These are phyloP conservation scores for Aleurites moluccanus DNA, from an alignment of 441 rosid genomes.

Conservation along the genomic window DNA sequence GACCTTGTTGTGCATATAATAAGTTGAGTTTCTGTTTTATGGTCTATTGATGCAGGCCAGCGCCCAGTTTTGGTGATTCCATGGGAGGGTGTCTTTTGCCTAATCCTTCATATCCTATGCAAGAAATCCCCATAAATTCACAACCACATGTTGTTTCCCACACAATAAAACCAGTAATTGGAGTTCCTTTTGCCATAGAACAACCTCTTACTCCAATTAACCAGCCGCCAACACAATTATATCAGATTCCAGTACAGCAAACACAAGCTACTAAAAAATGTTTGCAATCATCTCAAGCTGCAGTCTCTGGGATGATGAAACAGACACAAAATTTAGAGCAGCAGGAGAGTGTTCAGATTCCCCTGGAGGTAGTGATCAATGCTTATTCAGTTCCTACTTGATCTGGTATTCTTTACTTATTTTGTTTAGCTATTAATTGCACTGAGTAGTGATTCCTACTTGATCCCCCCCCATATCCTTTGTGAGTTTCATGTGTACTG, in stretches of 20 bases:
- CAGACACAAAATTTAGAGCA: conserved; percentile 43
- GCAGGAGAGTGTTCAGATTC: conserved; percentile 37
- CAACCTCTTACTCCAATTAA: conserved; percentile 41
- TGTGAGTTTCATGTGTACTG: neutral
- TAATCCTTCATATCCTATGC: conserved; percentile 49
- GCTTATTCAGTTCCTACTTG: neutral
- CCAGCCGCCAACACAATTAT: conserved; percentile 41
- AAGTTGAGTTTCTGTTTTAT: conserved; percentile 16
- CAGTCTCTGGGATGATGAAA: conserved; percentile 41
- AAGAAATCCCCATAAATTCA: conserved; percentile 41
- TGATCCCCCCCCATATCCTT: neutral
- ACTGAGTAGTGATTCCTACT: neutral
- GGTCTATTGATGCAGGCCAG: conserved; percentile 35
- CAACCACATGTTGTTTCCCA: conserved; percentile 47
- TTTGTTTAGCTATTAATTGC: conserved; percentile 7
- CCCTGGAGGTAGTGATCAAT: conserved; percentile 43
- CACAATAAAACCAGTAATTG: conserved; percentile 40
- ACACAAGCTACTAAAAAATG: conserved; percentile 35
- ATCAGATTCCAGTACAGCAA: conserved; percentile 39
- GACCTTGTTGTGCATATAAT: conserved; percentile 18
- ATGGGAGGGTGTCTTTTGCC: conserved; percentile 43
- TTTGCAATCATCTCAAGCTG: conserved; percentile 47
- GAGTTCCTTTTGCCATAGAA: conserved; percentile 37
- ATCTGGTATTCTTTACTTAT: neutral
- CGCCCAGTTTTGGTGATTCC: conserved; percentile 38